Base-by-base conservation (phyloP, 176 grass and related monocot species). In the Tillandsia leiboldiana region DNA sequence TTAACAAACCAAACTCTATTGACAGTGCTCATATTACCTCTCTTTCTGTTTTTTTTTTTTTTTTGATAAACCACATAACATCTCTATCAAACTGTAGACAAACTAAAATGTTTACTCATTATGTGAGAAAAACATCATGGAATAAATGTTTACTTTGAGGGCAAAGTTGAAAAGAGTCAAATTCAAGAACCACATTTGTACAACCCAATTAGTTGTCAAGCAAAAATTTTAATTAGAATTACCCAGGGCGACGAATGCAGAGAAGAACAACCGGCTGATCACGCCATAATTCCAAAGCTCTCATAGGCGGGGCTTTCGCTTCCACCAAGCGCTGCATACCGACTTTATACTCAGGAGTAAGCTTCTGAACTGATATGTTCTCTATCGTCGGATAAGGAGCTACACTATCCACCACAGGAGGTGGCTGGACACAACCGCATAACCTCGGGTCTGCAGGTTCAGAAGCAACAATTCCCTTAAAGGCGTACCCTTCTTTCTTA, bases 311-410 rank as follows among this genome's bases (percentile, higher is more conserved):
- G 24, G 58, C 15, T 24, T 63, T 63, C 23, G 58, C 11, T 10
- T 17, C 2, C 58, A 63, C 58, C 58, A 63, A 63, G 24, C 58
- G 58, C 18, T 9, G 20, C 18, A 63, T 63, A 11, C 58, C 58
- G 24, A 26, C 58, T 63, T 63, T 63, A 26, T 63, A 63, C 58
- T 63, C 58, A 0, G 58, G 58, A 24, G 58, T 63, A 63, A 63
- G 18, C 58, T 63, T 63, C 58, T 63, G 58, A 63, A 63, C 58
- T 11, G 58, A 63, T 17, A 63, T 63, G 58, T 26, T 63, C 24
- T 63, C 58, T 26, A 63, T 63, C 9, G 58, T 10, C 5, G 18
- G 23, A 24, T 63, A 63, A 22, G 58, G 58, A 63, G 58, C 58
- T 3, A 63, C 58, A 26, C 24, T 10, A 22, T 63, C 58, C 58